Conservation (phyloP, 2,329 filamentous ascomycete genomes). For the Aspergillus quadricinctus region DNA sequence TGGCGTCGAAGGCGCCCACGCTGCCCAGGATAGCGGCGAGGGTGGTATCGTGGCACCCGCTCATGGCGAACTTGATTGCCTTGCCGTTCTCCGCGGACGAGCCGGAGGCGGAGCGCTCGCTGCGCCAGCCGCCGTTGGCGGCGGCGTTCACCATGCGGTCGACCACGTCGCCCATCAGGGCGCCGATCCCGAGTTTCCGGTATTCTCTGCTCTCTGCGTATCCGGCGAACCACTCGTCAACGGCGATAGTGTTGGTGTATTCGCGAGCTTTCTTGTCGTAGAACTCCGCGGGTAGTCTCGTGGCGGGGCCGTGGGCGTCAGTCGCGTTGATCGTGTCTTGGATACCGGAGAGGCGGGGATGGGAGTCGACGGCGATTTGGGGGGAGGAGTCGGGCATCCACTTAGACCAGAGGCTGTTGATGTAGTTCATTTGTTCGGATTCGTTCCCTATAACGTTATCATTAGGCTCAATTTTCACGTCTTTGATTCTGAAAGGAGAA, state of each 20-base stretch:
- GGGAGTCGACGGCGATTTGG: constrained; percentile 74
- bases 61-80: constrained; percentile 67
- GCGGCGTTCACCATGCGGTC: constrained; percentile 64
- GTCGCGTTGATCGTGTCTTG: constrained; percentile 94
- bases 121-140: constrained; percentile 54
- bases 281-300: constrained; percentile 76
- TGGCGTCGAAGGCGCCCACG: constrained; percentile 69
- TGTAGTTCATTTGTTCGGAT: constrained; percentile 75
- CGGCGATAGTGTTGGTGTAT: constrained; percentile 67
- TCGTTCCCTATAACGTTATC: constrained; percentile 51
- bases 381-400: constrained; percentile 74
- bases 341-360: constrained; percentile 79
- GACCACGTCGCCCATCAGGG: constrained; percentile 77
- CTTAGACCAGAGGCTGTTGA: constrained; percentile 71
- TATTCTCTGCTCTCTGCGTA: constrained; percentile 84
- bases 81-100: constrained; percentile 30
- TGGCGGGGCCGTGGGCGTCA: constrained; percentile 74
- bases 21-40: constrained; percentile 73
- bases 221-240: constrained; percentile 91
- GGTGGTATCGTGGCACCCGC: constrained; percentile 91
- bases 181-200: constrained; percentile 81
- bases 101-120: constrained; percentile 50
- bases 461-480: neutral
- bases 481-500: neutral
- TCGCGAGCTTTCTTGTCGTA: constrained; percentile 70